A percentile compares a stretch with the other conserved stretches of the same genome.
These are phyloP conservation scores for Collybiopsis confluens DNA, from an alignment of 768 basidiomycete genomes.

Conservation along the genomic window DNA sequence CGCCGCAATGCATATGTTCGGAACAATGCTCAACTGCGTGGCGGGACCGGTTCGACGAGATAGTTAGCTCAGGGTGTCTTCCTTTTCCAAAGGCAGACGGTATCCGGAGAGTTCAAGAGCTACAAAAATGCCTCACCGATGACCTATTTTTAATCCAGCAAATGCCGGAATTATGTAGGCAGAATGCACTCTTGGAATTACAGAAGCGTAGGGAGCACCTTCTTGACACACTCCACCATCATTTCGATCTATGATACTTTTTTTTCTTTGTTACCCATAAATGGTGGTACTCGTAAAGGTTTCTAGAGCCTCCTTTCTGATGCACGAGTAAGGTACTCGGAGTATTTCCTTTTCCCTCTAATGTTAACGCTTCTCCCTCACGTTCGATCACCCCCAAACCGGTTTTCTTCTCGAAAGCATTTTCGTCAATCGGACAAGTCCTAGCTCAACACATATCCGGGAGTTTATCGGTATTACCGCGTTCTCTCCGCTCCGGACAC, in stretches of 20 bases:
- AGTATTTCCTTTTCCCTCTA: too few species aligned
- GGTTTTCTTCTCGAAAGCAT: too few species aligned
- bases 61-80: constrained; percentile 17
- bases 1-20: constrained; percentile 31
- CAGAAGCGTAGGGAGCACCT: constrained; percentile 25
- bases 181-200: constrained; percentile 28
- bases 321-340: too few species aligned
- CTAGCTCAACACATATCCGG: background rate
- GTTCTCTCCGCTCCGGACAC: background rate
- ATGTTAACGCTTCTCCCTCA: too few species aligned
- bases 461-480: background rate
- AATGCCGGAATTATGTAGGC: constrained; percentile 32
- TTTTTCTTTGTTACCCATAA: background rate
- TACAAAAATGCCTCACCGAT: constrained; percentile 25
- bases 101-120: constrained; percentile 26
- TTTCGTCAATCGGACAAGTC: too few species aligned
- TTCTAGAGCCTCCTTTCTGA: too few species aligned
- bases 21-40: constrained; percentile 33
- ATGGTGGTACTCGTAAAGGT: too few species aligned
- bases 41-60: constrained; percentile 29
- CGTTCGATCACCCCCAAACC: too few species aligned
- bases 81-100: constrained; percentile 28
- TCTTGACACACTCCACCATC: constrained; percentile 30
- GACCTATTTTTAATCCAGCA: constrained; percentile 26
- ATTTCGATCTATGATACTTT: constrained; percentile 29